These are phyloP conservation scores for Candida methanosorbosa DNA, from an alignment of 805 yeast genomes.

Conservation along the genomic window DNA sequence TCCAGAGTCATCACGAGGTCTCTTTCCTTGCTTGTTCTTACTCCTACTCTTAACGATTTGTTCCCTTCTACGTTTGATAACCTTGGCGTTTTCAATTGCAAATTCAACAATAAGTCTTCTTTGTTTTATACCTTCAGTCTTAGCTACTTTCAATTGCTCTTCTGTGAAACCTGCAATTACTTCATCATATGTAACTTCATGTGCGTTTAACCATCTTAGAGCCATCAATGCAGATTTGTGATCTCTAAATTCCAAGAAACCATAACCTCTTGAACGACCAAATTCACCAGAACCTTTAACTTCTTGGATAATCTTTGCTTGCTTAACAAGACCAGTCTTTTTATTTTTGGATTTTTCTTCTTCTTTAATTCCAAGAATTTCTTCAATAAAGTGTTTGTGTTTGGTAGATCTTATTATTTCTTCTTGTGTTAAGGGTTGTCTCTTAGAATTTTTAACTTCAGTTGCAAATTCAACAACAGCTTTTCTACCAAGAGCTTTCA, in stretches of 20 bases:
- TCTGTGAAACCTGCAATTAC: conserved; percentile 61
- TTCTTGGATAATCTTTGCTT: conserved; percentile 89
- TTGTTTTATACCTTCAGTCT: conserved; percentile 44
- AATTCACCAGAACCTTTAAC: conserved; percentile 78
- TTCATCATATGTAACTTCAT: conserved; percentile 67
- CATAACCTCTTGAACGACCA: conserved; percentile 95
- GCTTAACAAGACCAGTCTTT: conserved; percentile 85
- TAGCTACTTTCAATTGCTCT: conserved; percentile 52
- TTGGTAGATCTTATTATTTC: conserved; percentile 75
- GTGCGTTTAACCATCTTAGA: conserved; percentile 93
- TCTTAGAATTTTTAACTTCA: conserved; percentile 63
- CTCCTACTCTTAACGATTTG: conserved; percentile 29
- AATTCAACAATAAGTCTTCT: conserved; percentile 88
- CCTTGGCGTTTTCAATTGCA: conserved; percentile 93
- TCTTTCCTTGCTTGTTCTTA: conserved; percentile 27
- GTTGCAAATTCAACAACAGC: conserved; percentile 92
- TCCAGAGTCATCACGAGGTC: conserved; percentile 11
- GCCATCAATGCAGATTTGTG: conserved; percentile 94
- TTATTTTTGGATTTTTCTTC: conserved; percentile 40
- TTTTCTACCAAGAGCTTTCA: conserved; percentile 88
- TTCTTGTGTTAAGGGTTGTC: conserved; percentile 86
- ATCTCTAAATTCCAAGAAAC: conserved; percentile 87
- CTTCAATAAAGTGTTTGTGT: conserved; percentile 35
- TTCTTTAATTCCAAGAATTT: conserved; percentile 26
- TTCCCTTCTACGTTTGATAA: conserved; percentile 83